Evolutionary conservation across 805 yeast species (phyloP), one percentile per base, ranked within the genome.

Genomic region (Lipomyces lipofer): DNA sequence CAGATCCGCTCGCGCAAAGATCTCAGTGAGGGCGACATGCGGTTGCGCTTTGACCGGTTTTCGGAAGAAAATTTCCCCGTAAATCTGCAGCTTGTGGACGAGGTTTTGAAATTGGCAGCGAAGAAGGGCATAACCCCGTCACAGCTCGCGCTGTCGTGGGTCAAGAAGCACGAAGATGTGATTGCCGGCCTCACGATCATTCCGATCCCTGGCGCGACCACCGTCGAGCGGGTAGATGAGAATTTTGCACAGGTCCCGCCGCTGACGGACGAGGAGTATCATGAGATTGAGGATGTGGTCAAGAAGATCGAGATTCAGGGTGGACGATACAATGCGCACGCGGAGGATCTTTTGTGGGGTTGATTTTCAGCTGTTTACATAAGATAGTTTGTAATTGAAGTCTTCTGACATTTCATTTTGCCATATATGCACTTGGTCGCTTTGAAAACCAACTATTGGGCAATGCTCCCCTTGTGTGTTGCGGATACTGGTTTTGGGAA

Each of bases 141-240:
- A 8, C 95, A 89, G 69, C 62, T 86, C 32, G 84, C 90, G 1
- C 68, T 90, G 22, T 82, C 87, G 1, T 88, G 88, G 82, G 71
- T 83, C 52, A 71, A 76, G 54, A 76, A 78, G 51, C 74, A 67
- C 64, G 66, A 72, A 10, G 56, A 62, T 36, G 62, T 58, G 9
- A 50, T 62, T n/a, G 70, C 71, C 52, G 73, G 73, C 54, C 79
- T 90, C 24, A 74, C 71, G 54, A 75, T 89, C 44, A 67, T 90
- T 43, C 95, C 96, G 30, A 85, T 89, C 67, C 96, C 96, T 19
- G 84, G 90, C 49, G 83, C 87, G 2, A 77, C 90, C 4, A 78
- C 83, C 24, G 69, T 72, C 3, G 74, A 69, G 9, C 83, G 87
- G 66, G 82, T 84, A 9, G 73, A 76, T 44, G 85, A 81, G 66